A percentile compares a stretch with the other conserved stretches of the same genome.
Evolutionary conservation across 2,329 filamentous ascomycete genomes (phyloP).

Genomic region (Ceratocystis alfenasii): DNA sequence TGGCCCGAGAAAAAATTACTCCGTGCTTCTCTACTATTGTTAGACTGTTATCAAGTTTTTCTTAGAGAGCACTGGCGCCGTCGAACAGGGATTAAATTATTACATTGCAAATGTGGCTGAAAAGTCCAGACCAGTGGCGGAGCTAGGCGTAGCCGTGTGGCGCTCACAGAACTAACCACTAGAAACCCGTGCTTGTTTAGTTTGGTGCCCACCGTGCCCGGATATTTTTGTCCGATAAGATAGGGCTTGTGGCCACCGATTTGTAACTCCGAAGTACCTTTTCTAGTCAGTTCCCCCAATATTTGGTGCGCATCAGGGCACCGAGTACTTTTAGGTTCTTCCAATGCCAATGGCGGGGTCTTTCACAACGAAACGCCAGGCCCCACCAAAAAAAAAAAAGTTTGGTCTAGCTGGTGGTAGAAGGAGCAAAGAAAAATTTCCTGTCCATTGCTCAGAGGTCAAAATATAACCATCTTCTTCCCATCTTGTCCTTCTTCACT

Average conservation of each 20-base stretch:
- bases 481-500: slow-evolving; percentile 22
- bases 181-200: slow-evolving; percentile 15
- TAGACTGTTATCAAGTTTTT: background rate
- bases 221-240: slow-evolving; percentile 22
- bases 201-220: slow-evolving; percentile 19
- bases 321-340: slow-evolving; percentile 19
- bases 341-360: slow-evolving; percentile 20
- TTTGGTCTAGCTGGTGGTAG: slow-evolving; percentile 21
- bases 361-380: slow-evolving; percentile 20
- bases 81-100: slow-evolving; percentile 1
- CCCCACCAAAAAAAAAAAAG: slow-evolving; percentile 22
- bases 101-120: slow-evolving; percentile 5
- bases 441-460: slow-evolving; percentile 21
- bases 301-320: slow-evolving; percentile 14
- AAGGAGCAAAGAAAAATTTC: slow-evolving; percentile 22
- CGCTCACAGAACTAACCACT: slow-evolving; percentile 19
- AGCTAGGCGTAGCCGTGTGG: slow-evolving; percentile 21
- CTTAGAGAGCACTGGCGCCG: background rate
- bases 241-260: slow-evolving; percentile 22
- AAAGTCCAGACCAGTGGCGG: slow-evolving; percentile 13
- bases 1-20: background rate
- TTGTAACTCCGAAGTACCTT: slow-evolving; percentile 21
- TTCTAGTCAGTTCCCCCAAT: background rate
- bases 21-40: background rate
- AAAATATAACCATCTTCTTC: slow-evolving; percentile 23